phyloP scores from a whole-genome alignment of 2,329 filamentous ascomycete species.

The Fusarium globosum region DNA sequence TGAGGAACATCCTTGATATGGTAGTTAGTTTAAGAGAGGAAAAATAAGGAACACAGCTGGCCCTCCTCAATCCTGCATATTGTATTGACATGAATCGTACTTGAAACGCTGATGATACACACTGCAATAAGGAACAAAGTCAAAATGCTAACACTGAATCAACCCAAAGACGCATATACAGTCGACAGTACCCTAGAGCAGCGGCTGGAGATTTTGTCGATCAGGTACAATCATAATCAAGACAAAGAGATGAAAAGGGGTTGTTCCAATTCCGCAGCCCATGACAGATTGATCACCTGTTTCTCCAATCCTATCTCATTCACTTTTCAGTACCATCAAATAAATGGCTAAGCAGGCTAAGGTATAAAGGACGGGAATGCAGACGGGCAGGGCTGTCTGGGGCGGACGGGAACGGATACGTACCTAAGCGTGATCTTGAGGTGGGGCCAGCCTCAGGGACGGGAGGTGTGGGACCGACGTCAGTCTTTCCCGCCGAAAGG shows the following conservation, averaged over 20 bases:
- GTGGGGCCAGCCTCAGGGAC: background rate
- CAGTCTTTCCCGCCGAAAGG: constrained; percentile 12
- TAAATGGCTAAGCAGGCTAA: background rate
- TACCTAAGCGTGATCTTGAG: constrained; percentile 16
- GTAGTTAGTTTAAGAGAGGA: background rate
- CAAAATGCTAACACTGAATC: background rate
- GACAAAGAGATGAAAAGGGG: background rate
- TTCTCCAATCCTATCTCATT: background rate
- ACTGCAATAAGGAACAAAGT: background rate
- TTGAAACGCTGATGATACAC: constrained; percentile 19
- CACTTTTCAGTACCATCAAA: background rate
- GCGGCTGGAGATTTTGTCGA: background rate
- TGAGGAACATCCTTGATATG: too few relatives aligned
- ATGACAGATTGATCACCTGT: background rate
- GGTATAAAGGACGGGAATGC: background rate
- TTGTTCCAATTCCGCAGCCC: background rate
- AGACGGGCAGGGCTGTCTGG: background rate
- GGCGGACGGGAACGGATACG: constrained; percentile 7
- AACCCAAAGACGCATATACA: background rate
- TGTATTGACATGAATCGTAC: background rate
- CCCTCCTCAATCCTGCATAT: background rate
- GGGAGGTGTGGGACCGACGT: constrained; percentile 26
- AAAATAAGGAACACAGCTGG: background rate
- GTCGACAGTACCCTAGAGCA: background rate
- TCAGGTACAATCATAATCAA: background rate